Evolutionary conservation across 768 basidiomycete species (phyloP).

Genomic region (Neoboletus brunneissimus): DNA sequence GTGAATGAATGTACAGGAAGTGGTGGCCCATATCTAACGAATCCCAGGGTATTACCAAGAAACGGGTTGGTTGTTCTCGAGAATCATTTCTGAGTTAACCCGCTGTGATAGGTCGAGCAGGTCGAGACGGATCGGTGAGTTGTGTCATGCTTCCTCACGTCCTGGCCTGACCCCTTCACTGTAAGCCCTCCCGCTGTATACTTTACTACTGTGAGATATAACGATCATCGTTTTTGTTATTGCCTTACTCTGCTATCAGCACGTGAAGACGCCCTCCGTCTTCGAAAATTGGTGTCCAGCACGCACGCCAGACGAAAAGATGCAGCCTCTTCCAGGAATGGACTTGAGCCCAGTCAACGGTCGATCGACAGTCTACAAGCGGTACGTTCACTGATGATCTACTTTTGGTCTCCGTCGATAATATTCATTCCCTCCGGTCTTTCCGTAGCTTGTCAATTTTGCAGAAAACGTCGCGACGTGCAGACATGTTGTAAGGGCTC

Average conservation of each 20-base stretch:
- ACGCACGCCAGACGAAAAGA: constrained; percentile 45
- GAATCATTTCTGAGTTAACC: neutral
- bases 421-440: neutral
- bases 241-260: constrained; percentile 39
- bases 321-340: constrained; percentile 43
- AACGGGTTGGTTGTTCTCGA: constrained; percentile 49
- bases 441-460: constrained; percentile 43
- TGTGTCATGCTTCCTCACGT: neutral
- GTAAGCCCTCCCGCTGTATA: constrained; percentile 74
- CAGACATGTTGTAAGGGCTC: constrained; percentile 62
- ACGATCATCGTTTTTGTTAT: neutral
- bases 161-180: neutral
- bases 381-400: constrained; percentile 37
- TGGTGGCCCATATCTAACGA: neutral
- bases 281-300: constrained; percentile 50
- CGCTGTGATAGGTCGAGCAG: constrained; percentile 59
- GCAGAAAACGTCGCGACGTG: constrained; percentile 61
- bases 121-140: constrained; percentile 69
- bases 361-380: constrained; percentile 60
- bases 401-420: constrained; percentile 19
- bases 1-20: constrained; percentile 32
- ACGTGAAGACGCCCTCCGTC: constrained; percentile 66
- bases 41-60: constrained; percentile 79
- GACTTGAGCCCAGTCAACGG: constrained; percentile 64
- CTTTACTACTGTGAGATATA: constrained; percentile 69